phyloP scores from a whole-genome alignment of 2,329 filamentous ascomycete species.

The Davidsoniella eucalypti region DNA sequence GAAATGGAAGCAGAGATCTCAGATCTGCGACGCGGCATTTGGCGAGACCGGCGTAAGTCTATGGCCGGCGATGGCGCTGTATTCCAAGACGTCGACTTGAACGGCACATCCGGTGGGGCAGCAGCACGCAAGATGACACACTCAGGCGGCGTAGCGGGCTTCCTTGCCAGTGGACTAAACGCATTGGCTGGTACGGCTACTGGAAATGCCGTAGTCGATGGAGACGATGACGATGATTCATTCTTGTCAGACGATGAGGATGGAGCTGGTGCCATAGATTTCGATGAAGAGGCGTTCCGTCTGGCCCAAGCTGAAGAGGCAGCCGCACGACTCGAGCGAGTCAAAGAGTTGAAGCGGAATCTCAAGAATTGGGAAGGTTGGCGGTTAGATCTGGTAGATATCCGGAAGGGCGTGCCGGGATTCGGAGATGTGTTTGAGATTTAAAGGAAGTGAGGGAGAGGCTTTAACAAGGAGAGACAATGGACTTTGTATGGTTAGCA shows the following conservation, averaged over 20 bases:
- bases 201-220: background rate
- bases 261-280: conserved; percentile 27
- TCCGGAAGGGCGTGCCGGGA: conserved; percentile 38
- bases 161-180: conserved; percentile 42
- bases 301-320: conserved; percentile 45
- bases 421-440: conserved; percentile 50
- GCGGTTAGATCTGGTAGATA: conserved; percentile 48
- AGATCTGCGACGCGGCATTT: conserved; percentile 71
- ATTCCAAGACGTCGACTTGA: conserved; percentile 79
- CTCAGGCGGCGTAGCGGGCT: conserved; percentile 37
- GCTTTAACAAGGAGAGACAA: too few species aligned
- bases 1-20: conserved; percentile 74
- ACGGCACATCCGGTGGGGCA: conserved; percentile 25
- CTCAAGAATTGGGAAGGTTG: conserved; percentile 53
- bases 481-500: too few species aligned
- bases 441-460: conserved; percentile 18
- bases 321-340: conserved; percentile 41
- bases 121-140: conserved; percentile 24
- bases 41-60: conserved; percentile 65
- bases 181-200: conserved; percentile 34
- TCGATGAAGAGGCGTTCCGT: conserved; percentile 51
- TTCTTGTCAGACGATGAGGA: conserved; percentile 36
- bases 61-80: conserved; percentile 43
- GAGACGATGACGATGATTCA: conserved; percentile 26
- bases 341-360: conserved; percentile 46